phyloP scores from a whole-genome alignment of 2,329 filamentous ascomycete species.

The Botryotinia convoluta region DNA sequence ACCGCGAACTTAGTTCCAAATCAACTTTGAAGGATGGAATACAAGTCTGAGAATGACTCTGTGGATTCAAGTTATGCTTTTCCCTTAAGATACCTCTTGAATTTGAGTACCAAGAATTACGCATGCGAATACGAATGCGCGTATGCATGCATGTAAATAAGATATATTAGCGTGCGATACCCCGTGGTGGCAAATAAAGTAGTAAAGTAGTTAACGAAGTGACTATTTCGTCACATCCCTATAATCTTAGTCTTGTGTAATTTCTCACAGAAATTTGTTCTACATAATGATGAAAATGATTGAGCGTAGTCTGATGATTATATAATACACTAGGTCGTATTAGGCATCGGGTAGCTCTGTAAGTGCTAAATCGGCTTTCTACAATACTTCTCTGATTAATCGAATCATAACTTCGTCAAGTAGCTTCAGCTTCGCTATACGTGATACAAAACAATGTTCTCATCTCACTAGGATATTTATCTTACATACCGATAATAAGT shows the following conservation, averaged over 20 bases:
- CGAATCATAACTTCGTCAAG: neutral
- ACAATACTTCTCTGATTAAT: neutral
- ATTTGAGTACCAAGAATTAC: neutral
- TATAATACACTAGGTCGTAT: neutral
- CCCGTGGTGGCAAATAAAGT: neutral
- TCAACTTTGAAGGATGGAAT: neutral
- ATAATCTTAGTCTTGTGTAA: neutral
- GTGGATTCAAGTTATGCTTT: neutral
- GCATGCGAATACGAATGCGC: neutral
- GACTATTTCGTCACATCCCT: neutral
- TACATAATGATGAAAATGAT: neutral
- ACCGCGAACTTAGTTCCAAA: neutral
- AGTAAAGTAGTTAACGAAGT: neutral
- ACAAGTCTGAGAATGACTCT: neutral
- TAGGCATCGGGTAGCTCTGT: neutral
- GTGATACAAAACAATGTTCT: too few species aligned
- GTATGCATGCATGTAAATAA: neutral
- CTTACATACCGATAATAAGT: fast-evolving
- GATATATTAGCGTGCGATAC: neutral
- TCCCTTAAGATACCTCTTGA: neutral
- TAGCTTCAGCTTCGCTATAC: neutral
- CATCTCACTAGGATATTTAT: neutral
- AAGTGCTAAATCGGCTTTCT: neutral
- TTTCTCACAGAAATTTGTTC: neutral
- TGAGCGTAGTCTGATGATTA: neutral